Evolutionary conservation across 2,329 filamentous ascomycete species (phyloP), one percentile per base, ranked within the genome.

Genomic region (Botrytis tulipae): DNA sequence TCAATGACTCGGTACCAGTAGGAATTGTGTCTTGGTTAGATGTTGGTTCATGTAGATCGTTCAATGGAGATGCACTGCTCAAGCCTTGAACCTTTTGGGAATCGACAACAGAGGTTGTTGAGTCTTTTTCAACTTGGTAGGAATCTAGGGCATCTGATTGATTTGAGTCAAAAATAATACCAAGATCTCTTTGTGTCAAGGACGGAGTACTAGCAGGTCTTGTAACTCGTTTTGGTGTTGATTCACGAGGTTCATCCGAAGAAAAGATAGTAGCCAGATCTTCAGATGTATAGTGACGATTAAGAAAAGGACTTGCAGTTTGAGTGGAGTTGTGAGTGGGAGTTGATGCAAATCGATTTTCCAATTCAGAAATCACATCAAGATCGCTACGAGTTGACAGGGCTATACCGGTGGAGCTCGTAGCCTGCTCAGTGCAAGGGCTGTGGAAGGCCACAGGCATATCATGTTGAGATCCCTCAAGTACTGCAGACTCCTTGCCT

Each of bases 271-370:
- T 16, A 25, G 35, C 48, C 25, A 69, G 29, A 32, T 69, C 66
- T 12, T 57, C 48, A 44, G 48, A 69, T 42, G 37, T 69, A 68
- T 68, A 35, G 35, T 68, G 65, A 57, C 65, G 65, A n/a, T 54
- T 25, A 29, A 32, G 5, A 12, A 48, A 5, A 32, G 18, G 18
- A 8, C 40, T 69, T 57, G 18, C 10, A 44, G 10, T 14, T 32
- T 57, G 66, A 22, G 18, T 42, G 54, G 51, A 14, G 37, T 42
- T 3, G 32, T 57, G 25, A 25, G 20, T 16, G 12, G 29, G 32
- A n/a, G 29, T 37, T 48, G 63, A 35, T 66, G n/a, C 6, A 35
- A 14, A 51, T 44, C 6, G 48, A 7, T 57, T 48, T 7, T 44
- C 48, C 18, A 29, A 57, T 25, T 40, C 66, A 18, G 54, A 69